phyloP scores from a whole-genome alignment of 2,329 filamentous ascomycete species.

The Monilinia laxa region DNA sequence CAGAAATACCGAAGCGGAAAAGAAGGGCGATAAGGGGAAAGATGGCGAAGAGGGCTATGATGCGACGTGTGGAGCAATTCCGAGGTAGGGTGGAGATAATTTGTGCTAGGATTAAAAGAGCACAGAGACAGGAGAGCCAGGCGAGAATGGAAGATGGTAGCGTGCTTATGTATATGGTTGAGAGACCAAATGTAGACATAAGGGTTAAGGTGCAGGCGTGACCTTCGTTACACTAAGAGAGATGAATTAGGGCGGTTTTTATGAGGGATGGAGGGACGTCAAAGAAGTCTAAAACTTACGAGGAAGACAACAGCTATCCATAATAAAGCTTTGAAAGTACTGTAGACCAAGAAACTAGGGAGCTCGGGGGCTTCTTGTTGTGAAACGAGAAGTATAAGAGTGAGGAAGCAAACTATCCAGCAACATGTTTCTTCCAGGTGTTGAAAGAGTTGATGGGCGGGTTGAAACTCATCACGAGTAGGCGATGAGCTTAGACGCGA shows the following conservation, averaged over 20 bases:
- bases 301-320: constrained; percentile 16
- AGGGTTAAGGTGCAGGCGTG: constrained; percentile 17
- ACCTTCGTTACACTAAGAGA: constrained; percentile 16
- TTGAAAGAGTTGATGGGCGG: neutral
- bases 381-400: constrained; percentile 19
- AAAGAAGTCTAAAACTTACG: neutral
- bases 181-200: constrained; percentile 19
- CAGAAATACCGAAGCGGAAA: constrained; percentile 4
- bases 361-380: neutral
- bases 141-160: constrained; percentile 5
- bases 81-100: neutral
- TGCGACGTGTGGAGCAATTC: neutral
- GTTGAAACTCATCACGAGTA: neutral
- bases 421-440: constrained; percentile 19
- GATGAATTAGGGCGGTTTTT: neutral
- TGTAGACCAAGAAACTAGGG: constrained; percentile 1
- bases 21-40: constrained; percentile 12
- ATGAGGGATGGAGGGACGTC: neutral
- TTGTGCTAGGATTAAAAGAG: constrained; percentile 15
- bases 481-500: neutral
- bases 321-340: constrained; percentile 6
- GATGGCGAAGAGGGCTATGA: constrained; percentile 4
- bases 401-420: constrained; percentile 21
- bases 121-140: constrained; percentile 9
- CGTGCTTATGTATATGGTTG: constrained; percentile 11